phyloP scores from a whole-genome alignment of 2,329 filamentous ascomycete genomes.

The Helminthosporium solani region DNA sequence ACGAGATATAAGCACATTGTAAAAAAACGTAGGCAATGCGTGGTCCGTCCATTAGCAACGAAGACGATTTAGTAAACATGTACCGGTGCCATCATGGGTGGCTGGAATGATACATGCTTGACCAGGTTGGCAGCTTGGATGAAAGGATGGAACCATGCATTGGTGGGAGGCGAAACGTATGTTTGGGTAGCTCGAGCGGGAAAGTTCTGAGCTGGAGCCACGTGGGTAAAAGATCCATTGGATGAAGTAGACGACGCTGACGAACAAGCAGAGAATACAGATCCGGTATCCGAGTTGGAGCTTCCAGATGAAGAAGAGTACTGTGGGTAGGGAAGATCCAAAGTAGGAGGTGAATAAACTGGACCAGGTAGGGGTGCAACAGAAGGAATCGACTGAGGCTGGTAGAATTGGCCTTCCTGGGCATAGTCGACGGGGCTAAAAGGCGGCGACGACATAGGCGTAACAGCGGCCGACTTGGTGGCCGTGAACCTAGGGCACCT shows the following conservation, averaged over 20 bases:
- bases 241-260: constrained; percentile 41
- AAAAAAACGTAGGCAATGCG: constrained; percentile 28
- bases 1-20: constrained; percentile 37
- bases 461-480: constrained; percentile 45
- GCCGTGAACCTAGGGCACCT: constrained; percentile 73
- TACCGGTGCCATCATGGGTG: constrained; percentile 40
- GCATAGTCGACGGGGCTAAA: constrained; percentile 44
- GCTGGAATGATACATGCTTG: constrained; percentile 45
- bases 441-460: constrained; percentile 47
- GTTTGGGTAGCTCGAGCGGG: constrained; percentile 31
- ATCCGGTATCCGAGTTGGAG: constrained; percentile 43
- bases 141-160: constrained; percentile 44
- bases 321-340: constrained; percentile 26
- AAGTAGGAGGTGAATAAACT: constrained; percentile 28
- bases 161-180: constrained; percentile 42
- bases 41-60: constrained; percentile 7
- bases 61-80: constrained; percentile 35
- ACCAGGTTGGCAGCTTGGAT: constrained; percentile 44
- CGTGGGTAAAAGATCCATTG: constrained; percentile 37
- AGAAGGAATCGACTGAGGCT: constrained; percentile 27
- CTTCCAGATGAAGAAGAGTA: constrained; percentile 40
- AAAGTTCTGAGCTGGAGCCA: constrained; percentile 31
- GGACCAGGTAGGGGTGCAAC: constrained; percentile 36
- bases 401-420: constrained; percentile 31
- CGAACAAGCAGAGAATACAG: constrained; percentile 43